Percentiles rank a stretch among this genome's conserved stretches.
Evolutionary conservation across 257 asterid genomes (phyloP).

Genomic region (Cruciata laevipes): DNA sequence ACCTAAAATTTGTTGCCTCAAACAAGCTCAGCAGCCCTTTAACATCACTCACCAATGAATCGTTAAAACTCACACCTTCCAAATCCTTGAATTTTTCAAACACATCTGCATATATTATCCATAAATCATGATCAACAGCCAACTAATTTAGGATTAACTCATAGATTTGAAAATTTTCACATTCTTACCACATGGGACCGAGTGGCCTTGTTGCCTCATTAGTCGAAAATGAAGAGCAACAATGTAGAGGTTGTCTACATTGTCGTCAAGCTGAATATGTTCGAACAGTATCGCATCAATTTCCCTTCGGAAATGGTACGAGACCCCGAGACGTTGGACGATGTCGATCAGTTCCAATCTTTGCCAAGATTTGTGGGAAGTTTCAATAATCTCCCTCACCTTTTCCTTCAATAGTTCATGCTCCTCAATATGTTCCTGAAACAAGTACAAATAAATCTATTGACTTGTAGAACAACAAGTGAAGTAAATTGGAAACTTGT

Average conservation of each 20-base stretch:
- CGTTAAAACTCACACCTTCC: slow-evolving; percentile 21
- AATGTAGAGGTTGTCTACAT: background rate
- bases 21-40: slow-evolving; percentile 25
- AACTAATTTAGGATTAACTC: too few species aligned
- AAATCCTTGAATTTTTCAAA: slow-evolving; percentile 18
- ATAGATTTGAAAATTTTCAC: background rate
- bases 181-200: slow-evolving; percentile 12
- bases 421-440: background rate
- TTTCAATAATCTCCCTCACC: background rate
- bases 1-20: slow-evolving; percentile 25
- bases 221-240: slow-evolving; percentile 21
- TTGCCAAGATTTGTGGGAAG: background rate
- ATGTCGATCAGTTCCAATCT: slow-evolving; percentile 10
- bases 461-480: background rate
- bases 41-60: background rate
- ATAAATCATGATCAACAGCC: too few species aligned
- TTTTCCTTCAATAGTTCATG: slow-evolving; percentile 1
- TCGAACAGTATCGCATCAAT: background rate
- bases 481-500: background rate
- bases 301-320: slow-evolving; percentile 21
- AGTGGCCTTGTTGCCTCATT: slow-evolving; percentile 15
- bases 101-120: slow-evolving; percentile 7
- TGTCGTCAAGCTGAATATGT: background rate
- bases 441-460: background rate
- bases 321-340: slow-evolving; percentile 24